phyloP scores from a whole-genome alignment of 169 alveolate species.

The Cryptosporidium canis region DNA sequence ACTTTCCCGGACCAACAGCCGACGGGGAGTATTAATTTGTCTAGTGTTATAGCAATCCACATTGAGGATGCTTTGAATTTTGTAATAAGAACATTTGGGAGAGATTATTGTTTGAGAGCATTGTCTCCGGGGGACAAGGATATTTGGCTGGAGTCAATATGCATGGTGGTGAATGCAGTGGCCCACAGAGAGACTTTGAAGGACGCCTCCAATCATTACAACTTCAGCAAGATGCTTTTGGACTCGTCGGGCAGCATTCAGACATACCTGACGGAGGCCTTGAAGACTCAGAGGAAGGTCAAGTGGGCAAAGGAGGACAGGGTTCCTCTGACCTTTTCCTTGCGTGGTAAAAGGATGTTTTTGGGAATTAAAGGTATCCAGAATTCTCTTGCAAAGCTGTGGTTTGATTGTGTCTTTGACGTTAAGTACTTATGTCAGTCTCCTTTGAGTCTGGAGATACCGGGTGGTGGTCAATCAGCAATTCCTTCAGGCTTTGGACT shows the following conservation, averaged over 20 bases:
- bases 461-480: too few relatives aligned
- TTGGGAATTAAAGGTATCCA: conserved; percentile 22
- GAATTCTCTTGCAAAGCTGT: conserved; percentile 18
- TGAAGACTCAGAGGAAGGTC: conserved; percentile 51
- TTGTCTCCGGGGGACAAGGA: conserved; percentile 67
- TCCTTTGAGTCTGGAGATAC: not conserved
- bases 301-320: conserved; percentile 66
- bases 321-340: conserved; percentile 51
- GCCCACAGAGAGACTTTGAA: conserved; percentile 33
- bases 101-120: conserved; percentile 59
- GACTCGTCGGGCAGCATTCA: conserved; percentile 29
- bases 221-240: not conserved
- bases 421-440: not conserved
- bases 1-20: conserved; percentile 70
- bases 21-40: conserved; percentile 39
- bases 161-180: conserved; percentile 54
- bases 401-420: conserved; percentile 51
- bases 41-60: conserved; percentile 48
- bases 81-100: conserved; percentile 55
- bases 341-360: conserved; percentile 51
- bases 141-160: conserved; percentile 67
- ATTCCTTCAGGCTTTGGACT: too few relatives aligned
- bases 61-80: conserved; percentile 66
- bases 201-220: conserved; percentile 53
- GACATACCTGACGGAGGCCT: conserved; percentile 37